Conservation (phyloP, 2,329 filamentous ascomycete species). For the Dactylella cylindrospora region DNA sequence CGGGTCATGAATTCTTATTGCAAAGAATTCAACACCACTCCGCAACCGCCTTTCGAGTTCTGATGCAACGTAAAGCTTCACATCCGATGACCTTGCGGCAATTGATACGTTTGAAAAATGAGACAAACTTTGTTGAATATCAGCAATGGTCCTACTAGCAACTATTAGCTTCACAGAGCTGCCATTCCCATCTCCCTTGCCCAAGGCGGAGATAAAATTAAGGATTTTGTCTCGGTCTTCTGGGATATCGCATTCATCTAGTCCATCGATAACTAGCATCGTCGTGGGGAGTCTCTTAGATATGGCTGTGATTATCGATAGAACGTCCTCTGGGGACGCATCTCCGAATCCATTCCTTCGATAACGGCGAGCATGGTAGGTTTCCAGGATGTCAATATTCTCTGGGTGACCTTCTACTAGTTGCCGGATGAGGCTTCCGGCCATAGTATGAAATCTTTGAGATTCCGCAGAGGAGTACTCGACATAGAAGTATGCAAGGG, state of each 20-base stretch:
- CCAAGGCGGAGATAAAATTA: not conserved
- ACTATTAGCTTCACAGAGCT: slow-evolving; percentile 10
- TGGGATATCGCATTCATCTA: slow-evolving; percentile 11
- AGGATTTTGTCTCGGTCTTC: slow-evolving; percentile 3
- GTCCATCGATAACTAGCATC: slow-evolving; percentile 13
- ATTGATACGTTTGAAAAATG: slow-evolving; percentile 16
- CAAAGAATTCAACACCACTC: slow-evolving; percentile 19
- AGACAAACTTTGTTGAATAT: slow-evolving; percentile 1
- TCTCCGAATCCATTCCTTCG: not conserved
- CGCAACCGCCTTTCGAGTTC: slow-evolving; percentile 7
- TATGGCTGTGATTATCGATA: not conserved
- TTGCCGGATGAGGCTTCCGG: slow-evolving; percentile 2
- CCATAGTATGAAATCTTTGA: slow-evolving; percentile 2
- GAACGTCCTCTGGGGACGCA: not conserved
- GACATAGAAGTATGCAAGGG: slow-evolving; percentile 13
- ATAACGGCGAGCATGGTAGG: not conserved
- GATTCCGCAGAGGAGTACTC: slow-evolving; percentile 9
- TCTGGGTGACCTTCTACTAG: not conserved
- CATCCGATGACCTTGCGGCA: slow-evolving; percentile 13
- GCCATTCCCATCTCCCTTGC: not conserved
- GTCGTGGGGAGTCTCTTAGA: slow-evolving; percentile 8
- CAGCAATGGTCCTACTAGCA: slow-evolving; percentile 9
- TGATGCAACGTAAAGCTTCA: slow-evolving; percentile 13
- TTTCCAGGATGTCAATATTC: not conserved
- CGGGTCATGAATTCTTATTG: slow-evolving; percentile 8